Evolutionary conservation across 2,329 filamentous ascomycete genomes (phyloP).

Genomic region (Fusarium sp.): DNA sequence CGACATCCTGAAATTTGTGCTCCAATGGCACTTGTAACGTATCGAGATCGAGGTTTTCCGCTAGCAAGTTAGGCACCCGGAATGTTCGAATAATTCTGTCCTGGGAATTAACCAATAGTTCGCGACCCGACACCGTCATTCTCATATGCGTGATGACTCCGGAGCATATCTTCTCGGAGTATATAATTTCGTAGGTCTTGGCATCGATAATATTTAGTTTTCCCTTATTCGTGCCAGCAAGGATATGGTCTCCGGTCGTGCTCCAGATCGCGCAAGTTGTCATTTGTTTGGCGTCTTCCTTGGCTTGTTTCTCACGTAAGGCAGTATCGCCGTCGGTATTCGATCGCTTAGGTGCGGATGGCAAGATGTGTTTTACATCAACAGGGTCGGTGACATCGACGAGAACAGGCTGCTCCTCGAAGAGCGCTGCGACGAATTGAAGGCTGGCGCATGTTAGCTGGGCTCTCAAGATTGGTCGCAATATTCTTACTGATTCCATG

Average conservation of each 20-base stretch:
- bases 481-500: constrained; percentile 78
- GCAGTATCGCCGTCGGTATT: constrained; percentile 77
- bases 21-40: constrained; percentile 91
- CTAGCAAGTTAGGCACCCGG: constrained; percentile 81
- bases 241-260: constrained; percentile 84
- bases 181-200: constrained; percentile 82
- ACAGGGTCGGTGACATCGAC: constrained; percentile 80
- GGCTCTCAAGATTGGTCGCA: not conserved
- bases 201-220: constrained; percentile 96
- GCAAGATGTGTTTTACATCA: constrained; percentile 80
- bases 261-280: constrained; percentile 95
- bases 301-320: constrained; percentile 83
- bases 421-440: constrained; percentile 89
- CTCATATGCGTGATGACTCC: constrained; percentile 90
- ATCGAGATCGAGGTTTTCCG: constrained; percentile 79
- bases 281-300: constrained; percentile 93
- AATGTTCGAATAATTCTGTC: constrained; percentile 96
- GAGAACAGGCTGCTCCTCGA: constrained; percentile 90
- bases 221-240: constrained; percentile 94
- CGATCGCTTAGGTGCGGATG: constrained; percentile 83
- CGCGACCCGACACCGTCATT: constrained; percentile 82
- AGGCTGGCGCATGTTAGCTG: constrained; percentile 60
- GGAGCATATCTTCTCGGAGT: constrained; percentile 88
- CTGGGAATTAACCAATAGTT: constrained; percentile 91
- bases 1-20: constrained; percentile 98